phyloP scores from a whole-genome alignment of 805 yeast genomes.

The Myxozyma sirexii region DNA sequence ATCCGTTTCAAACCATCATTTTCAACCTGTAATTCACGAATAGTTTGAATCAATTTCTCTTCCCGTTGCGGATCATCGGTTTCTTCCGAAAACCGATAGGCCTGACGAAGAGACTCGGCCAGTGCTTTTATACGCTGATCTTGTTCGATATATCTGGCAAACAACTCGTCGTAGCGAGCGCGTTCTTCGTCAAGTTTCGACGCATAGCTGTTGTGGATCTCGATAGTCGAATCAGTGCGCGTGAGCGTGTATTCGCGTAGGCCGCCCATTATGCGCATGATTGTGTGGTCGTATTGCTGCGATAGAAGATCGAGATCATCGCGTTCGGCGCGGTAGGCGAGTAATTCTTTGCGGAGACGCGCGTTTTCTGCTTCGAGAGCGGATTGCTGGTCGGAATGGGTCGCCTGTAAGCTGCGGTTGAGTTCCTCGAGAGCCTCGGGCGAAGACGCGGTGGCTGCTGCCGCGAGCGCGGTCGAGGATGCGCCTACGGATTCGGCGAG shows the following conservation, averaged over 20 bases:
- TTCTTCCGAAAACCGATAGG: conserved; percentile 5
- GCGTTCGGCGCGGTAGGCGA: conserved; percentile 14
- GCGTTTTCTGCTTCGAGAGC: conserved; percentile 19
- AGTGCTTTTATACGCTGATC: conserved; percentile 16
- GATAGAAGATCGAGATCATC: conserved; percentile 28
- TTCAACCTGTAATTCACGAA: conserved; percentile 21
- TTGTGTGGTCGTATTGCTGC: conserved; percentile 31
- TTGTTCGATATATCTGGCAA: conserved; percentile 12
- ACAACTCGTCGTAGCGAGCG: conserved; percentile 14
- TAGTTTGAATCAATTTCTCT: neutral
- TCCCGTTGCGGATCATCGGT: neutral
- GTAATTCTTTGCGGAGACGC: conserved; percentile 16
- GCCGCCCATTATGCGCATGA: conserved; percentile 25
- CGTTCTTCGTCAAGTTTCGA: conserved; percentile 18
- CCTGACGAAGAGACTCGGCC: conserved; percentile 16
- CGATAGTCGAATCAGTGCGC: conserved; percentile 13
- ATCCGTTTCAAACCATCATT: conserved; percentile 16
- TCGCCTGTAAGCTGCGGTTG: neutral
- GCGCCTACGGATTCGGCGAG: conserved; percentile 30
- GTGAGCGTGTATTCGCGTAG: conserved; percentile 24
- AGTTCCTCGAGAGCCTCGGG: conserved; percentile 16
- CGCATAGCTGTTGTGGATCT: conserved; percentile 19
- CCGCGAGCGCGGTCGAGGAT: conserved; percentile 19
- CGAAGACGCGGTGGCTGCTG: conserved; percentile 12
- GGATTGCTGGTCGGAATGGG: neutral